Evolutionary conservation across 164 flowering plant genomes (phyloP).

Genomic region (Protea cynaroides): DNA sequence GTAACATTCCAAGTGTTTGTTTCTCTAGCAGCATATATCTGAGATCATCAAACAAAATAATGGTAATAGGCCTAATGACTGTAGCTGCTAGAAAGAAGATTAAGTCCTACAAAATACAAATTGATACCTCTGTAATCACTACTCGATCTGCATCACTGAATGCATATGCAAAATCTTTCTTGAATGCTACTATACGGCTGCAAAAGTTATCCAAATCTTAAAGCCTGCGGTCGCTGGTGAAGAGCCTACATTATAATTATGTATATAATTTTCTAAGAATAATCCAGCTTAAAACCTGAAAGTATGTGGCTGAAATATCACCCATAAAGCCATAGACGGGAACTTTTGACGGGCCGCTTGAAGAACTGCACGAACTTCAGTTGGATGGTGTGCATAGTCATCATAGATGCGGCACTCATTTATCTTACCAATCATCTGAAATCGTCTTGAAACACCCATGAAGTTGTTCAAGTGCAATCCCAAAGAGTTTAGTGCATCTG

Average conservation of each 20-base stretch:
- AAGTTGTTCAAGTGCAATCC: conserved; percentile 27
- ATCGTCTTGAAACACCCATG: conserved; percentile 39
- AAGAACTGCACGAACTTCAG: conserved; percentile 37
- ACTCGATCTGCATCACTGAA: conserved; percentile 38
- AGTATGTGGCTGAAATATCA: conserved; percentile 47
- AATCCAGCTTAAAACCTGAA: conserved; percentile 27
- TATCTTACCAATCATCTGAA: conserved; percentile 33
- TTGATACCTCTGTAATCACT: conserved; percentile 28
- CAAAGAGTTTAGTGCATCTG: conserved; percentile 17
- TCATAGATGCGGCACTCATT: conserved; percentile 34
- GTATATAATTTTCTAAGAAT: not conserved
- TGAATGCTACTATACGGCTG: conserved; percentile 43
- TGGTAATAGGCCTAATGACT: not conserved
- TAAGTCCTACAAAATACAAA: not conserved
- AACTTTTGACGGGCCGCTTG: conserved; percentile 42
- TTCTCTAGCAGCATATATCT: conserved; percentile 49
- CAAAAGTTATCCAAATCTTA: conserved; percentile 4
- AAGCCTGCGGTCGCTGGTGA: no score
- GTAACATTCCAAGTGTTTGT: conserved; percentile 23
- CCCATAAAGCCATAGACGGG: conserved; percentile 25
- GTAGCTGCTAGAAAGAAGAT: not conserved
- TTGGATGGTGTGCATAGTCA: conserved; percentile 56
- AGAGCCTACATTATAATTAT: no score
- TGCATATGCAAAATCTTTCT: conserved; percentile 38
- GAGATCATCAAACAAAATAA: conserved; percentile 3